phyloP scores from a whole-genome alignment of 768 basidiomycete species.

The Phallus indusiatus region DNA sequence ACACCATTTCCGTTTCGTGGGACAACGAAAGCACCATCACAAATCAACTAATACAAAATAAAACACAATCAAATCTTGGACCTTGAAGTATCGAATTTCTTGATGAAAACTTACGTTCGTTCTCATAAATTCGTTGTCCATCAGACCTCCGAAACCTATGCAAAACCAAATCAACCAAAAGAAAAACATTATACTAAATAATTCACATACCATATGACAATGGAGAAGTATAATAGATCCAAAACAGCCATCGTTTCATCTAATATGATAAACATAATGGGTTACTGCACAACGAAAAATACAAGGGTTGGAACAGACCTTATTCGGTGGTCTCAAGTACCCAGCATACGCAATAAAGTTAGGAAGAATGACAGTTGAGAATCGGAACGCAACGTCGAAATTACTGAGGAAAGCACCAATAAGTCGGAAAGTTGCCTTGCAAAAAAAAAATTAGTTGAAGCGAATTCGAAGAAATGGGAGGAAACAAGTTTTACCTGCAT shows the following conservation, averaged over 20 bases:
- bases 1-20: constrained; percentile 53
- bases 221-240: constrained; percentile 82
- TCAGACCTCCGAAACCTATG: constrained; percentile 59
- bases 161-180: background rate
- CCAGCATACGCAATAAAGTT: constrained; percentile 64
- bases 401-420: constrained; percentile 33
- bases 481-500: constrained; percentile 43
- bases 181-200: background rate
- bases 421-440: constrained; percentile 5
- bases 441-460: background rate
- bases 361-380: constrained; percentile 62
- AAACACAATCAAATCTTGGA: too few species aligned
- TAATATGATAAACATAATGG: constrained; percentile 38
- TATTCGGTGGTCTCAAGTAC: constrained; percentile 1
- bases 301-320: background rate
- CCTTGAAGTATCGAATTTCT: too few species aligned
- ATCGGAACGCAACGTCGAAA: constrained; percentile 43
- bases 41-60: too few species aligned
- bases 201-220: constrained; percentile 48
- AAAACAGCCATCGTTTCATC: constrained; percentile 80
- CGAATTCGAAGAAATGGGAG: background rate
- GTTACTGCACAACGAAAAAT: background rate
- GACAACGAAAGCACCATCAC: constrained; percentile 55
- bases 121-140: constrained; percentile 82
- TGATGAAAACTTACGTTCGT: constrained; percentile 37